A percentile compares a stretch with the other conserved stretches of the same genome.
Conservation (phyloP, 345 rosid genomes). For the Fremontodendron californicum region DNA sequence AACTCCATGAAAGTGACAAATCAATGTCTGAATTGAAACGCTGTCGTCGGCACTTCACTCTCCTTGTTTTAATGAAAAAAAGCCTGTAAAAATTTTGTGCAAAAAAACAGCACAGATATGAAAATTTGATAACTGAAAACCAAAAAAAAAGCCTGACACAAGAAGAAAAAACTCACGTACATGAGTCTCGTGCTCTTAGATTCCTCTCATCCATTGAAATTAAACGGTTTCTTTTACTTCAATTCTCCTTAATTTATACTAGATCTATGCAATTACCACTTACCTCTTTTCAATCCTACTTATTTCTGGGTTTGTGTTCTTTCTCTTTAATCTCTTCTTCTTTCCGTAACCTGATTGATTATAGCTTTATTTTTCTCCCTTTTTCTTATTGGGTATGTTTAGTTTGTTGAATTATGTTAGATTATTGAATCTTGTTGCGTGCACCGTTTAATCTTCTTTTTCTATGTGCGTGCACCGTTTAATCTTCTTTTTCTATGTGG, state of each 20-base stretch:
- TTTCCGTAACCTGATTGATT: background rate
- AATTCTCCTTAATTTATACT: background rate
- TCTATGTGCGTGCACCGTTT: too few relatives aligned
- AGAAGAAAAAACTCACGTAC: background rate
- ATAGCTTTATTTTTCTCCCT: background rate
- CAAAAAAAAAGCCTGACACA: background rate
- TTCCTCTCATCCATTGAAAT: background rate
- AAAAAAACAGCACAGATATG: background rate
- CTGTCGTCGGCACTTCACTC: background rate
- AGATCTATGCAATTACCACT: constrained; percentile 12
- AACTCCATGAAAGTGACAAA: background rate
- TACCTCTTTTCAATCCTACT: background rate
- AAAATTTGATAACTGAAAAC: constrained; percentile 1
- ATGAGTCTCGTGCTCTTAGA: constrained; percentile 7
- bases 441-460: too few relatives aligned
- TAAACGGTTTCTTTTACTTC: background rate
- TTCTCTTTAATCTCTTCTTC: background rate
- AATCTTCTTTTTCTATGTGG: background rate
- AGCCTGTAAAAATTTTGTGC: background rate
- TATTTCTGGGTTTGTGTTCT: constrained; percentile 32
- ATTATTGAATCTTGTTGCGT: background rate
- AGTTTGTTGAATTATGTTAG: background rate
- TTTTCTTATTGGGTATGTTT: background rate
- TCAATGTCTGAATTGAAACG: constrained; percentile 4
- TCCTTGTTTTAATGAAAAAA: background rate